phyloP scores from a whole-genome alignment of 352 stramenopile species.

The Globisporangium radiosum region DNA sequence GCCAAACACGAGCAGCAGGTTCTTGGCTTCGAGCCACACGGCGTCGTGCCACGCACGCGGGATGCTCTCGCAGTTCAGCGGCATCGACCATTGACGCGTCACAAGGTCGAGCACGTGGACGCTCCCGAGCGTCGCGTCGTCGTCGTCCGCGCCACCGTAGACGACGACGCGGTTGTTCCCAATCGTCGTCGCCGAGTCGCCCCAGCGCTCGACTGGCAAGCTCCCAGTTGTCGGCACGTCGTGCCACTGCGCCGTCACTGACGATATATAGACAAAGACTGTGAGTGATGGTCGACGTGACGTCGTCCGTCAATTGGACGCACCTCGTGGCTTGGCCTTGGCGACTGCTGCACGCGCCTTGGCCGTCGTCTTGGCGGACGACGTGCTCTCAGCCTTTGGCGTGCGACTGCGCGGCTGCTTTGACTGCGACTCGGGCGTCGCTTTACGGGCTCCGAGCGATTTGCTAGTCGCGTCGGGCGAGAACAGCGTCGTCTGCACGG shows the following conservation, averaged over 20 bases:
- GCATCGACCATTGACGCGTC: constrained; percentile 66
- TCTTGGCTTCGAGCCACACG: constrained; percentile 83
- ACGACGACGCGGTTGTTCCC: constrained; percentile 82
- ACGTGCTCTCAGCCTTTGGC: no score
- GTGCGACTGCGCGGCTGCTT: constrained; percentile 21
- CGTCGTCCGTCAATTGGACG: no score
- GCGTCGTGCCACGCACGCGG: constrained; percentile 87
- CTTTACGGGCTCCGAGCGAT: constrained; percentile 17
- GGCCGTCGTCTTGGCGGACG: no score
- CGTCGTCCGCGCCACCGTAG: constrained; percentile 89
- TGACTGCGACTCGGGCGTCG: constrained; percentile 29
- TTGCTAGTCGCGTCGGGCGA: constrained; percentile 37
- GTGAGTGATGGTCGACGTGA: no score
- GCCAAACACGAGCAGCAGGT: constrained; percentile 91
- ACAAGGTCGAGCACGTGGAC: constrained; percentile 83
- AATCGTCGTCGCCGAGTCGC: constrained; percentile 87
- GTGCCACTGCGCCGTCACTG: constrained; percentile 27
- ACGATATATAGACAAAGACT: not conserved
- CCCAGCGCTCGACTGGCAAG: constrained; percentile 71
- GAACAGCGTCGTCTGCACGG: constrained; percentile 26
- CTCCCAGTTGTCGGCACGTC: constrained; percentile 27
- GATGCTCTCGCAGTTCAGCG: constrained; percentile 87
- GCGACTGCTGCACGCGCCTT: no score
- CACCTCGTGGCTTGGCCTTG: no score
- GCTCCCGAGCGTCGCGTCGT: constrained; percentile 76